A percentile compares a stretch with the other conserved stretches of the same genome.
Evolutionary conservation across 2,329 filamentous ascomycete genomes (phyloP).

Genomic region (Calycina herbarum): DNA sequence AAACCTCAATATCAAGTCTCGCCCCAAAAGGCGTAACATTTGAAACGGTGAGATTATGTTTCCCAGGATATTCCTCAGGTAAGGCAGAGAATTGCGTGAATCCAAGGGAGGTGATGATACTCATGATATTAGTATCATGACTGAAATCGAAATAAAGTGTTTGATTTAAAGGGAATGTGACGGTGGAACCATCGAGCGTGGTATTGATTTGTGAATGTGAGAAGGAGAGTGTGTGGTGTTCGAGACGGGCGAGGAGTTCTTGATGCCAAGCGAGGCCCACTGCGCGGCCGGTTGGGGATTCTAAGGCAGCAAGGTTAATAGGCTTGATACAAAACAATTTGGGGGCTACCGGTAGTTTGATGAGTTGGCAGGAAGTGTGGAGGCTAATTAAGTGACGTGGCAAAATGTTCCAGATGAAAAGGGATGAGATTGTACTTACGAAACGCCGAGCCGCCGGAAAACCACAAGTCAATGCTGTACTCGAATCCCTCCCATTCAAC

Average conservation of each 20-base stretch:
- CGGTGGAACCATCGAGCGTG: constrained; percentile 66
- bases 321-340: background rate
- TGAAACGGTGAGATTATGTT: constrained; percentile 64
- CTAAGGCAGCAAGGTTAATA: constrained; percentile 4
- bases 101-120: constrained; percentile 70
- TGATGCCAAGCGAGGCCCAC: constrained; percentile 74
- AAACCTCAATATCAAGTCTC: constrained; percentile 72
- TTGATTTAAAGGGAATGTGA: constrained; percentile 74
- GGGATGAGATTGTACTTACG: constrained; percentile 10
- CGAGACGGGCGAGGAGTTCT: constrained; percentile 69
- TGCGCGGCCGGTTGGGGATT: constrained; percentile 51
- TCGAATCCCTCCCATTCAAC: constrained; percentile 73
- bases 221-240: constrained; percentile 63
- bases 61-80: constrained; percentile 52
- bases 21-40: constrained; percentile 72
- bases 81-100: constrained; percentile 69
- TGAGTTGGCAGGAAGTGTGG: background rate
- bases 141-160: constrained; percentile 75
- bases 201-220: constrained; percentile 63
- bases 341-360: background rate
- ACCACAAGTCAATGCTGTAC: constrained; percentile 68
- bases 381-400: background rate
- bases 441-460: constrained; percentile 51
- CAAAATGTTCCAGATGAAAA: background rate
- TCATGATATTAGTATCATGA: constrained; percentile 73